Conservation (phyloP, 768 basidiomycete genomes). For the Phaffia australis region DNA sequence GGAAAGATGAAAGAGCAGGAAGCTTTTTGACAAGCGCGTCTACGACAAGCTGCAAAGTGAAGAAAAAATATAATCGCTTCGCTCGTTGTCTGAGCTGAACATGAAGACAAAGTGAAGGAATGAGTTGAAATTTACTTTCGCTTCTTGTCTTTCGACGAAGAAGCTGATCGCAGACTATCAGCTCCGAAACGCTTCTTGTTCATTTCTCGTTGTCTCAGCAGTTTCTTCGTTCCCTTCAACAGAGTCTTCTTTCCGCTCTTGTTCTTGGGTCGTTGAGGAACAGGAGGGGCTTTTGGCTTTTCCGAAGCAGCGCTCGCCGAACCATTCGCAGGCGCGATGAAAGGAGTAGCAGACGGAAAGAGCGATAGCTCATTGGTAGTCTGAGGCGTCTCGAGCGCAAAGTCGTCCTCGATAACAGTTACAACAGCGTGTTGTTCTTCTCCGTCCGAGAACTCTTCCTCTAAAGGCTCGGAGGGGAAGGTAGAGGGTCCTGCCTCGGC, state of each 20-base stretch:
- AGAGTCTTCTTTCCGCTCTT: constrained; percentile 26
- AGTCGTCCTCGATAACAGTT: constrained; percentile 25
- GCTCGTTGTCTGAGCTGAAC: too few species aligned
- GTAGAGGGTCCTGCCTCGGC: constrained; percentile 7
- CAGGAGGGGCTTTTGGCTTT: constrained; percentile 8
- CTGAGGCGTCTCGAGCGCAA: constrained; percentile 13
- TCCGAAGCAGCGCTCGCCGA: background rate
- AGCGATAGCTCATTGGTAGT: background rate
- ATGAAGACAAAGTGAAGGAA: too few species aligned
- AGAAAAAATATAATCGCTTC: too few species aligned
- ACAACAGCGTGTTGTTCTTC: constrained; percentile 24
- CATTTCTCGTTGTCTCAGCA: too few species aligned
- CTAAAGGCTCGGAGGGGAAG: constrained; percentile 5
- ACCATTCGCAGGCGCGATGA: background rate
- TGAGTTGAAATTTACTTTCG: too few species aligned
- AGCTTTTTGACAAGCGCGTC: too few species aligned
- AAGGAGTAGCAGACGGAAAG: background rate
- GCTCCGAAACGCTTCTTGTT: too few species aligned
- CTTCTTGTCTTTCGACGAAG: too few species aligned
- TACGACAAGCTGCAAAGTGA: too few species aligned
- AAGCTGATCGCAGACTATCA: too few species aligned
- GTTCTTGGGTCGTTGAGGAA: constrained; percentile 21
- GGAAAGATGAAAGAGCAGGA: too few species aligned
- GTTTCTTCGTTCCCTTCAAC: constrained; percentile 18
- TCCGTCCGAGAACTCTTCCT: constrained; percentile 24